Evolutionary conservation across 2,329 filamentous ascomycete genomes (phyloP).

Genomic region (Ascochyta pisi): DNA sequence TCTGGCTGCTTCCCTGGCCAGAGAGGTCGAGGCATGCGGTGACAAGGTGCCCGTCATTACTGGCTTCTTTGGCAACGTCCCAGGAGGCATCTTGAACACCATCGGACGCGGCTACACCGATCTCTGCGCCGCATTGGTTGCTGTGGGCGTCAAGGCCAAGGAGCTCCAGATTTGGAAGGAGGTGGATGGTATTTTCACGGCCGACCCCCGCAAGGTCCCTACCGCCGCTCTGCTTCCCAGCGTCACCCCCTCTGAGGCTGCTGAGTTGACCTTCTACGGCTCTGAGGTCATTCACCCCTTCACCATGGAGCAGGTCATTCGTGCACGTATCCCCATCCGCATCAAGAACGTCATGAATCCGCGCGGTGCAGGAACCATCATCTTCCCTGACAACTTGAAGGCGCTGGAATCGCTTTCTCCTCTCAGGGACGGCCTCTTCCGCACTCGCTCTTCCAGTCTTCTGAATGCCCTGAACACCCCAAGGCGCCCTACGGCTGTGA

Average conservation of each 20-base stretch:
- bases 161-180: conserved; percentile 99
- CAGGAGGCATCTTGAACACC: conserved; percentile 87
- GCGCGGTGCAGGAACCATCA: conserved; percentile 77
- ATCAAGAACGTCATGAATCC: conserved; percentile 95
- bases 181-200: conserved; percentile 92
- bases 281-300: conserved; percentile 97
- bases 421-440: conserved; percentile 64
- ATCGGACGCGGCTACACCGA: conserved; percentile 97
- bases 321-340: conserved; percentile 80
- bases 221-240: conserved; percentile 87
- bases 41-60: conserved; percentile 65
- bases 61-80: conserved; percentile 93
- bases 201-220: conserved; percentile 86
- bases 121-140: conserved; percentile 88
- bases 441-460: conserved; percentile 55
- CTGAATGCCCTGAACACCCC: conserved; percentile 55
- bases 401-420: conserved; percentile 61
- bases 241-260: conserved; percentile 93
- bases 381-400: conserved; percentile 75
- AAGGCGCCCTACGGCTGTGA: conserved; percentile 71
- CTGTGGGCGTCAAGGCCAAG: conserved; percentile 83
- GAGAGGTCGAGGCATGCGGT: conserved; percentile 52
- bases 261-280: conserved; percentile 79
- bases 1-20: conserved; percentile 51
- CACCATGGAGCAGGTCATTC: conserved; percentile 92